Evolutionary conservation across 2,329 filamentous ascomycete species (phyloP).

Genomic region (Cordyceps tenuipes): DNA sequence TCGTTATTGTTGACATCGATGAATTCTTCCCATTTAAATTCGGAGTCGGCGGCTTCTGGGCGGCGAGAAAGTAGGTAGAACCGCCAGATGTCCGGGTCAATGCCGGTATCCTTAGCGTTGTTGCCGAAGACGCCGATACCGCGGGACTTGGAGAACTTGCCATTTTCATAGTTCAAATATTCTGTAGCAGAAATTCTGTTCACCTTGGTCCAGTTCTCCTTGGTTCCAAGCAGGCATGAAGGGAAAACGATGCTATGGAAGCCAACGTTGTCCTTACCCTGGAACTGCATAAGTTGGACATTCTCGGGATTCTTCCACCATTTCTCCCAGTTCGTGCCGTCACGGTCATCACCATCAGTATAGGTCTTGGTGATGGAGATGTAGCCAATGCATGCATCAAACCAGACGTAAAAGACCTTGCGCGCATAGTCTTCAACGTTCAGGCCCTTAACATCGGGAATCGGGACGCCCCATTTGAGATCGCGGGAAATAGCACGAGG

Average conservation of each 20-base stretch:
- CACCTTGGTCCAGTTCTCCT: conserved; percentile 81
- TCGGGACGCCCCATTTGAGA: conserved; percentile 74
- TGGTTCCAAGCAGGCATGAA: conserved; percentile 73
- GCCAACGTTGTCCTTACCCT: conserved; percentile 67
- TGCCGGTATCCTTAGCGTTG: conserved; percentile 77
- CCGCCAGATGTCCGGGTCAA: conserved; percentile 82
- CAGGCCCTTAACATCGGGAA: conserved; percentile 41
- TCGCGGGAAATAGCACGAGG: conserved; percentile 86
- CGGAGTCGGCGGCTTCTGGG: conserved; percentile 77
- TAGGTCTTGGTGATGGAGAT: conserved; percentile 91
- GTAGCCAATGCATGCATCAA: conserved; percentile 89
- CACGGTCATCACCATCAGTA: conserved; percentile 45
- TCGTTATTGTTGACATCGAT: conserved; percentile 82
- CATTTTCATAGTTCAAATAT: conserved; percentile 75
- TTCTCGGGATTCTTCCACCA: conserved; percentile 92
- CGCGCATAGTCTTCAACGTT: conserved; percentile 46
- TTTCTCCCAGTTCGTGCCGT: conserved; percentile 68
- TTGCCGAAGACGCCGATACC: conserved; percentile 88
- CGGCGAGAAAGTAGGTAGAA: conserved; percentile 83
- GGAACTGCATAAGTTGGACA: conserved; percentile 86
- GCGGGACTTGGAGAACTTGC: conserved; percentile 89
- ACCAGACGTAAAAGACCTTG: conserved; percentile 86
- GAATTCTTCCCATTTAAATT: conserved; percentile 84
- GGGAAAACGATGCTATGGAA: conserved; percentile 85
- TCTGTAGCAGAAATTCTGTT: conserved; percentile 85